Conservation (phyloP, 768 basidiomycete genomes). For the Russula compacta region DNA sequence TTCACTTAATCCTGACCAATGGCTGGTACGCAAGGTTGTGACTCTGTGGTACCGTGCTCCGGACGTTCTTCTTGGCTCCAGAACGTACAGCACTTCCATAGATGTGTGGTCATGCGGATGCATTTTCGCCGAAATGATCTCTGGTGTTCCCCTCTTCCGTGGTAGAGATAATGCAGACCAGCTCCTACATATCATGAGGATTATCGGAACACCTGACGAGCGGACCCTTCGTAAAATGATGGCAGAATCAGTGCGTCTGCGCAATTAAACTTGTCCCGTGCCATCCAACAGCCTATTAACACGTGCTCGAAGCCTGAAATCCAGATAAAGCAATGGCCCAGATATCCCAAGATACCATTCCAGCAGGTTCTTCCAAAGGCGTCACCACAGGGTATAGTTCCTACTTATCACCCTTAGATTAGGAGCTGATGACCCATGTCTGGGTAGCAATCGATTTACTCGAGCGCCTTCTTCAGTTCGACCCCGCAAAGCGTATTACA, state of each 20-base stretch:
- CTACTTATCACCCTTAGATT: background rate
- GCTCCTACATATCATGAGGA: conserved; percentile 94
- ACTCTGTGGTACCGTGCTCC: conserved; percentile 99
- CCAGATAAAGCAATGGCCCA: conserved; percentile 73
- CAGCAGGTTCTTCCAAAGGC: conserved; percentile 79
- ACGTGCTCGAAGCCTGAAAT: conserved; percentile 61
- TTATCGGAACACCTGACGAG: conserved; percentile 92
- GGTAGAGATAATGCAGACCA: conserved; percentile 98
- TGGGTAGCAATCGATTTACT: conserved; percentile 77
- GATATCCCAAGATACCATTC: conserved; percentile 78
- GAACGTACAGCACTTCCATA: conserved; percentile 96
- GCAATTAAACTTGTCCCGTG: background rate
- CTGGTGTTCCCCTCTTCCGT: conserved; percentile 91
- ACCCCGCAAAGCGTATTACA: conserved; percentile 84
- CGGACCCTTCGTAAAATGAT: conserved; percentile 80
- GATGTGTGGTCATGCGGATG: conserved; percentile 99
- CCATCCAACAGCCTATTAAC: conserved; percentile 1
- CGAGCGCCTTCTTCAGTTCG: conserved; percentile 91
- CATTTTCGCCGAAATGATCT: conserved; percentile 99
- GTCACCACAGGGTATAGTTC: conserved; percentile 60
- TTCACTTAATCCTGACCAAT: conserved; percentile 3
- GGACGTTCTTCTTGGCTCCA: conserved; percentile 91
- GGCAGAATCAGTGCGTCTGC: conserved; percentile 68
- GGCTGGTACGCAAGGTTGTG: conserved; percentile 58
- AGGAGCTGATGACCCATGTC: background rate